These are phyloP conservation scores for Zygosaccharomyces sapae DNA, from an alignment of 1,139 yeast genomes.

Conservation along the genomic window DNA sequence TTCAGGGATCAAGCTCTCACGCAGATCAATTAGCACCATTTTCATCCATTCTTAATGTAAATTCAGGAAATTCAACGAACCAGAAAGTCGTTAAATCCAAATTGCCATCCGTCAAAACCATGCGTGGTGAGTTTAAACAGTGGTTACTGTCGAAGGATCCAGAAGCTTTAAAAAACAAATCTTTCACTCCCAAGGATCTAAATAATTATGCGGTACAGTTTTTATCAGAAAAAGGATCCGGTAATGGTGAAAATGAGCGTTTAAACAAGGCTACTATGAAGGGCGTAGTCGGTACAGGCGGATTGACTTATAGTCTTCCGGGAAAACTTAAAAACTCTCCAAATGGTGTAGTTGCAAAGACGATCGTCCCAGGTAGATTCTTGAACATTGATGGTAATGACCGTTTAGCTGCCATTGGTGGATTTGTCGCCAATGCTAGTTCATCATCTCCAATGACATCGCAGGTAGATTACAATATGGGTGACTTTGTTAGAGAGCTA, in stretches of 20 bases:
- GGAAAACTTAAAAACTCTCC: constrained; percentile 76
- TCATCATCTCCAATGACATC: constrained; percentile 28
- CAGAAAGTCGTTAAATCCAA: constrained; percentile 18
- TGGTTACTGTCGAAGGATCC: constrained; percentile 43
- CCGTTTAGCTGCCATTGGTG: constrained; percentile 65
- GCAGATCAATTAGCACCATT: constrained; percentile 18
- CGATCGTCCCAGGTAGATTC: constrained; percentile 68
- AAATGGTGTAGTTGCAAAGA: constrained; percentile 59
- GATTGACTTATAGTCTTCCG: constrained; percentile 63
- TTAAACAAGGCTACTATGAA: constrained; percentile 20
- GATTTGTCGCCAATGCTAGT: constrained; percentile 51
- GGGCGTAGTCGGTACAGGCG: constrained; percentile 62
- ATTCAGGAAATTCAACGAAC: constrained; percentile 14
- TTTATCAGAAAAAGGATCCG: constrained; percentile 25
- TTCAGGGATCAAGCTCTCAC: constrained; percentile 28
- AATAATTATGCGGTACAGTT: constrained; percentile 40
- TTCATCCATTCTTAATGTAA: constrained; percentile 23
- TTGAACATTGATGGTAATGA: constrained; percentile 41
- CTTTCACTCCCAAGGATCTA: constrained; percentile 35
- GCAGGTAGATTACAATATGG: constrained; percentile 27
- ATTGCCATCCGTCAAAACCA: constrained; percentile 15
- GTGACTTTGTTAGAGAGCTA: constrained; percentile 32
- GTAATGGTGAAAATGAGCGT: constrained; percentile 15
- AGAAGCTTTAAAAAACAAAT: constrained; percentile 32
- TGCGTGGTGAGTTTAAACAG: constrained; percentile 38